Evolutionary conservation across 2,329 filamentous ascomycete species (phyloP), one percentile per base, ranked within the genome.

Genomic region (Xylaria arbuscula): DNA sequence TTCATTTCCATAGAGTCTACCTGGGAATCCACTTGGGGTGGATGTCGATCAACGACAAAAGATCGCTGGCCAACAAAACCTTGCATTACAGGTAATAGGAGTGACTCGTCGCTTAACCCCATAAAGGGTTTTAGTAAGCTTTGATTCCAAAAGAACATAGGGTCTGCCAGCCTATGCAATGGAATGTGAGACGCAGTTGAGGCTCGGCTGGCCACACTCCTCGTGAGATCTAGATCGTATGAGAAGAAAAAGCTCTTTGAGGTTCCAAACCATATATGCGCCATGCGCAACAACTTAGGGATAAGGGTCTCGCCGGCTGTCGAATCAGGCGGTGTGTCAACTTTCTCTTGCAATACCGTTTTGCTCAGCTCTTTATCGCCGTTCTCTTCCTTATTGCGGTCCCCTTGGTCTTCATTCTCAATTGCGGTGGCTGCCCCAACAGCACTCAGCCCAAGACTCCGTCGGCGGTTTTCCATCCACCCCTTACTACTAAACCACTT

Each of bases 161-260:
- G 87, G 78, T 98, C 93, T 24, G 91, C 93, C 66, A 88, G 85
- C 70, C 88, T 88, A 78, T 93, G 87, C 3, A 97, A 82, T 6
- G 94, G 90, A 4, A 88, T 73, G 54, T 86, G 85, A 15, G 82
- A 80, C 28, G 73, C 83, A 80, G 45, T 79, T 78, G 61, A 79
- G 78, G 69, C 87, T 78, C 63, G 72, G 64, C 78, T 83, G 2
- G 81, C 80, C 64, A 89, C 75, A 70, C 87, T 89, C 64, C 91
- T 88, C 0, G 96, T 98, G 59, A 99, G 88, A 78, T 99, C 94
- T 77, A 95, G 87, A 72, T 99, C 96, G 78, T 99, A 98, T 0
- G 94, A 94, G 79, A 95, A 99, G 83, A 92, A 98, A 80, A 98
- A 98, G 78, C 93, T 98, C 70, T 87, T 87, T 0, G 92, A 94